Evolutionary conservation across 495 filamentous ascomycete genomes (phyloP), one percentile per base, ranked within the genome.

Genomic region (Neurospora sp.): DNA sequence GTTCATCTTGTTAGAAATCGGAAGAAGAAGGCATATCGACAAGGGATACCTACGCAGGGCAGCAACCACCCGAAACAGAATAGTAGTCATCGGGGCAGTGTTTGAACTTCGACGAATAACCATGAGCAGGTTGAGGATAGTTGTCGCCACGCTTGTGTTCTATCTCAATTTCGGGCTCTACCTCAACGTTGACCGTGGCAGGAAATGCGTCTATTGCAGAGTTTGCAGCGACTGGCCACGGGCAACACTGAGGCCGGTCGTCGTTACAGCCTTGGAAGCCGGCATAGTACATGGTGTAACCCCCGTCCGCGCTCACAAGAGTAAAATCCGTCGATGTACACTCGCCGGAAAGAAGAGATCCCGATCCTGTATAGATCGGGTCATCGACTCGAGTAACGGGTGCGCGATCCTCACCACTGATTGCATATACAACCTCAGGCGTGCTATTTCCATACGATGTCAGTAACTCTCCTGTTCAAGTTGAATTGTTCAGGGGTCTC

Each of bases 21-120:
- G 24, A 31, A 24, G 39, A 15, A 11, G 8, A 45, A 69, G 42
- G 31, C 15, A 10, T 9, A 34, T 19, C 13, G 31, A 13, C 5
- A 38, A 21, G 10, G 6, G 36, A 36, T 11, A 77, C 79, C 5
- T 77, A 79, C 75, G 11, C 73, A 13, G 79, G 79, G 72, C 76
- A 80, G 42, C 78, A 79, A 3, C 71, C 74, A 13, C 76, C 76
- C 2, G 77, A 76, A n/a, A 80, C 73, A 24, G 79, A 78, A 71
- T 77, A 79, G 72, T 81, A 81, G 62, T 81, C 79, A 1, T 74
- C 72, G 13, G 79, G 75, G 21, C 78, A 79, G 9, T 43, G 73
- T 9, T 59, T 31, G 3, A 79, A 48, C 4, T 62, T 34, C 11
- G 69, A 54, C n/a, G 73, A 39, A 48, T 69, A 69, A 15, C 19